Evolutionary conservation across 768 basidiomycete genomes (phyloP), one percentile per base, ranked within the genome.

Genomic region (Russula sp.): DNA sequence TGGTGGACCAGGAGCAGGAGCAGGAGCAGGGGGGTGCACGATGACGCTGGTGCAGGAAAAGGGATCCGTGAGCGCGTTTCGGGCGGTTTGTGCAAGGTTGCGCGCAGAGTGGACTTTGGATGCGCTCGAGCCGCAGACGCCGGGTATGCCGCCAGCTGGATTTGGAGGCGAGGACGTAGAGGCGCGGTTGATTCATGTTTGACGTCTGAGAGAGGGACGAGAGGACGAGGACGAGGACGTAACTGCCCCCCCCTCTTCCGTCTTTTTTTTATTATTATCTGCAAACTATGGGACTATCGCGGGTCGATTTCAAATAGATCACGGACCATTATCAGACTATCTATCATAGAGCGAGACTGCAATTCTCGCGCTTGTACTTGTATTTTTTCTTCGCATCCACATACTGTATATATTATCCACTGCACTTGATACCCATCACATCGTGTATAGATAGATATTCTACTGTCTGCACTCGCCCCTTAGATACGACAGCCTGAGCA

Each of bases 21-120:
- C 66, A 73, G 66, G 59, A 63, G 34, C 59, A 64, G 83, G 78
- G 67, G 72, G 78, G 59, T 89, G 88, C 48, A 84, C 84, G 48
- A 82, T 95, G 64, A 84, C 86, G 59, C 76, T 98, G 68, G 81
- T 90, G 27, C 86, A 91, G 66, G 94, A 97, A 78, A 97, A 94
- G 74, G 95, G 95, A 31, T 91, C 93, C 6, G 80, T 89, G 71
- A 88, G 91, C 59, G 87, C 89, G 51, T 96, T 97, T 78, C 87
- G 86, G 73, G 76, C 80, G 6, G 78, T 94, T 11, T 91, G 88
- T 78, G 82, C 82, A 70, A 81, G 82, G 66, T 73, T 95, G 68
- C 82, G 86, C 70, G 83, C 85, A 45, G 81, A 84, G 66, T 94
- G 91, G 83, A 77, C 75, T 40, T 68, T 80, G 65, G 80, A 79